Evolutionary conservation across 2,329 filamentous ascomycete genomes (phyloP).

Genomic region (Lizonia empirigonia): DNA sequence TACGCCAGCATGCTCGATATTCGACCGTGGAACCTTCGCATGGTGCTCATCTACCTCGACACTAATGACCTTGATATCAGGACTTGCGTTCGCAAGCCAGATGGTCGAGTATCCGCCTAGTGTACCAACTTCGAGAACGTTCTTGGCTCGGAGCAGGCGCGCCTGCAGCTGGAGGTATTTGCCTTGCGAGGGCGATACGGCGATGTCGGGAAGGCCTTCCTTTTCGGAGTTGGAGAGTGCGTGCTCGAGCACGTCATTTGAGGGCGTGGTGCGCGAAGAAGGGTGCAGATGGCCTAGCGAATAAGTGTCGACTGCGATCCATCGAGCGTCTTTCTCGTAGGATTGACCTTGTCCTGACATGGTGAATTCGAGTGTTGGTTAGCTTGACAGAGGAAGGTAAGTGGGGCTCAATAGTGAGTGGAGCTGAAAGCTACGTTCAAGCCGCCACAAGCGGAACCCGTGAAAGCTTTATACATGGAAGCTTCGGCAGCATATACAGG

Average conservation of each 20-base stretch:
- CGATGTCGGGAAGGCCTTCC: slow-evolving; percentile 43
- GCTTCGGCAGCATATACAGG: not conserved
- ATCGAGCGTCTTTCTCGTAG: slow-evolving; percentile 42
- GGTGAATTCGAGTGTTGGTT: not conserved
- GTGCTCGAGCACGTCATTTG: slow-evolving; percentile 32
- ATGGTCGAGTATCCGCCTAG: slow-evolving; percentile 61
- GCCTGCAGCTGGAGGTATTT: slow-evolving; percentile 45
- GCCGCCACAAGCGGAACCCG: not conserved
- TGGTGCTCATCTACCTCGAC: slow-evolving; percentile 58
- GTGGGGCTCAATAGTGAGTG: not conserved
- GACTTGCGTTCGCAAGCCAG: slow-evolving; percentile 55
- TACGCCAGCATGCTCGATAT: slow-evolving; percentile 51
- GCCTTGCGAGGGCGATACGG: slow-evolving; percentile 42
- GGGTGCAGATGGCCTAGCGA: slow-evolving; percentile 44
- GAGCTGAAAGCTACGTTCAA: not conserved
- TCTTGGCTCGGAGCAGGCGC: slow-evolving; percentile 33
- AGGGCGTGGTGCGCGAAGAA: slow-evolving; percentile 27
- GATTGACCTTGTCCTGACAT: slow-evolving; percentile 27
- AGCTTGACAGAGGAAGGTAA: not conserved
- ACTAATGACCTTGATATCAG: slow-evolving; percentile 53
- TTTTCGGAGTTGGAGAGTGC: slow-evolving; percentile 28
- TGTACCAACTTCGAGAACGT: slow-evolving; percentile 60
- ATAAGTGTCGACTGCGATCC: slow-evolving; percentile 50
- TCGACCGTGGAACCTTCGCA: slow-evolving; percentile 55
- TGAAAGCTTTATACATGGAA: not conserved